Base-by-base conservation (phyloP, 495 filamentous ascomycete species). In the Talaromyces adpressus region DNA sequence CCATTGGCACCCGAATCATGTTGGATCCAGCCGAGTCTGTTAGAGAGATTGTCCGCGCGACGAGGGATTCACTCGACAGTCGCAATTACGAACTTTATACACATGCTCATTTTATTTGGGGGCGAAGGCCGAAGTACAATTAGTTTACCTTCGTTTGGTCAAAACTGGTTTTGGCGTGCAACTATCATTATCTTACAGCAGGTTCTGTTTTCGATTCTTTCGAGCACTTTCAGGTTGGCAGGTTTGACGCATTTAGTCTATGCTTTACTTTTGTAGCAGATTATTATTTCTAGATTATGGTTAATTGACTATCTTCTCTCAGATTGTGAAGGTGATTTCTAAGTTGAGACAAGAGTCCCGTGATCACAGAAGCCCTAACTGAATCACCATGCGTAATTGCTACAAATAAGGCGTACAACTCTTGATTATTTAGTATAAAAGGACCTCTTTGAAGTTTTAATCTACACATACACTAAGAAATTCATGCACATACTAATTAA, bases 21-120 rank as follows among this genome's bases (percentile, higher is more conserved):
- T 82, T 82, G 0, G 82, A 78, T 70, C 63, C 70, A 0, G 20
- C 73, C 62, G 77, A 75, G n/a, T 74, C 87, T 68, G 78, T 84
- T 25, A 70, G 66, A 25, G 76, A 79, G 23, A 68, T 76, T 23
- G 71, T 75, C 2, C 71, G 70, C 58, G 71, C 72, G 8, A 71
- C 69, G 39, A 70, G 75, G 65, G 66, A 75, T 2, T 69, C 72
- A 59, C 72, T 76, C 14, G 72, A 72, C n/a, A 65, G 66, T 7
- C 75, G 77, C 61, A 39, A 76, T n/a, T 39, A 73, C 41, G 75
- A 80, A 68, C 67, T 76, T 20, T 77, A 80, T 47, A 62, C 73
- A 25, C 60, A 64, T 7, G 77, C 73, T 52, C 73, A 79, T 58
- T 79, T 71, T 49, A 69, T 80, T 12, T 80, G 77, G 59, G 77